Evolutionary conservation across 2,329 filamentous ascomycete genomes (phyloP).

Genomic region (Trichophaea hybrida): DNA sequence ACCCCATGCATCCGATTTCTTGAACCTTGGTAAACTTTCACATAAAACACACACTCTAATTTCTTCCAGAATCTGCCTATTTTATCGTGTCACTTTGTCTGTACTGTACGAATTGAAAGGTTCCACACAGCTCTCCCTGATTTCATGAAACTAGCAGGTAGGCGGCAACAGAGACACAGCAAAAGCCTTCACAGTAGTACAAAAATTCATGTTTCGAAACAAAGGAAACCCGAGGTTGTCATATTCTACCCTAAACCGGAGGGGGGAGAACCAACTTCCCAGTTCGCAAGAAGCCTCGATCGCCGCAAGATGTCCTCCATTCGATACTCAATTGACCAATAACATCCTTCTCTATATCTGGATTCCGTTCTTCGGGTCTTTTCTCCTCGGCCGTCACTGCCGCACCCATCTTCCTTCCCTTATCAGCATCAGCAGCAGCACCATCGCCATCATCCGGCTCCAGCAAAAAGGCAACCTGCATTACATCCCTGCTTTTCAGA

Average conservation of each 20-base stretch:
- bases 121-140: no score
- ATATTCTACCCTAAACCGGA: background rate
- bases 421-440: conserved; percentile 29
- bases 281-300: conserved; percentile 72
- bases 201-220: no score
- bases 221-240: no score
- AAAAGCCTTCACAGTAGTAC: no score
- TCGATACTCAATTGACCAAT: conserved; percentile 74
- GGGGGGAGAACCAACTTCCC: conserved; percentile 46
- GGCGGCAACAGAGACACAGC: no score
- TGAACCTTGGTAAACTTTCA: no score
- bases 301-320: conserved; percentile 84
- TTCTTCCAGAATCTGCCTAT: no score
- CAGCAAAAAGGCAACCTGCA: conserved; percentile 50
- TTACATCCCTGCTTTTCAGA: conserved; percentile 43
- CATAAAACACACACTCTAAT: no score
- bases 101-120: no score
- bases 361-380: conserved; percentile 38
- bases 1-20: no score
- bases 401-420: conserved; percentile 20
- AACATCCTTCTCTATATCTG: conserved; percentile 26
- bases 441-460: conserved; percentile 33
- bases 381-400: conserved; percentile 38
- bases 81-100: no score
- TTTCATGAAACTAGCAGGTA: no score